phyloP scores from a whole-genome alignment of 1,139 yeast species.

The Pichia sp. region DNA sequence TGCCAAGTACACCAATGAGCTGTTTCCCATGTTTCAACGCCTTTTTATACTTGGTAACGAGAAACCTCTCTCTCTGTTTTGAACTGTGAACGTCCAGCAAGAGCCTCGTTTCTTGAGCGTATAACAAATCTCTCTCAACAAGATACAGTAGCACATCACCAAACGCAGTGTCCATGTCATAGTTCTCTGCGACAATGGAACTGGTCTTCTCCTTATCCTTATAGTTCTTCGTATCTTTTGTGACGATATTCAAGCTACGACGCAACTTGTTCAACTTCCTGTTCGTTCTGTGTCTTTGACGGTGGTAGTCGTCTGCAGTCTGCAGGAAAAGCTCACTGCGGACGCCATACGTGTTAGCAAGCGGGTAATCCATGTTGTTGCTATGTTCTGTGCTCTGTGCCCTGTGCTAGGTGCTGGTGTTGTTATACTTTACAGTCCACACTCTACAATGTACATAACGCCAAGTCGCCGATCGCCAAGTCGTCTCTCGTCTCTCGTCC shows the following conservation, averaged over 20 bases:
- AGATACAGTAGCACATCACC: constrained; percentile 46
- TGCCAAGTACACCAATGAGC: constrained; percentile 36
- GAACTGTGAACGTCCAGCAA: constrained; percentile 49
- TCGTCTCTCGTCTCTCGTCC: too few relatives aligned
- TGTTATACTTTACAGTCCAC: too few relatives aligned
- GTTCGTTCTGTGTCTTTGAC: constrained; percentile 39
- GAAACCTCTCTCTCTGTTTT: constrained; percentile 42
- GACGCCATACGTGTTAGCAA: constrained; percentile 24
- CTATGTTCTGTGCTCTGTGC: neutral
- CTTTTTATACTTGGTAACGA: constrained; percentile 62
- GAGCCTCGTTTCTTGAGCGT: constrained; percentile 58
- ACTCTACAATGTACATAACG: too few relatives aligned
- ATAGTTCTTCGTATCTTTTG: constrained; percentile 53
- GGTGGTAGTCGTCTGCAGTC: constrained; percentile 41
- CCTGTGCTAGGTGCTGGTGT: too few relatives aligned
- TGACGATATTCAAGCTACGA: constrained; percentile 47
- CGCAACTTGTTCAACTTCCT: constrained; percentile 50
- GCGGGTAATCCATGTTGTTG: constrained; percentile 27
- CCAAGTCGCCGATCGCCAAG: too few relatives aligned
- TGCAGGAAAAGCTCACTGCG: constrained; percentile 24
- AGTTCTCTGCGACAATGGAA: constrained; percentile 39
- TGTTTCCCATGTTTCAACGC: constrained; percentile 42
- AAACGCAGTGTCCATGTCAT: constrained; percentile 37
- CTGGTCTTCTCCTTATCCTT: constrained; percentile 37
- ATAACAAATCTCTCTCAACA: constrained; percentile 64